A percentile compares a stretch with the other conserved stretches of the same genome.
These are phyloP conservation scores for Colletotrichum eleusines DNA, from an alignment of 2,329 filamentous ascomycete species.

Conservation along the genomic window DNA sequence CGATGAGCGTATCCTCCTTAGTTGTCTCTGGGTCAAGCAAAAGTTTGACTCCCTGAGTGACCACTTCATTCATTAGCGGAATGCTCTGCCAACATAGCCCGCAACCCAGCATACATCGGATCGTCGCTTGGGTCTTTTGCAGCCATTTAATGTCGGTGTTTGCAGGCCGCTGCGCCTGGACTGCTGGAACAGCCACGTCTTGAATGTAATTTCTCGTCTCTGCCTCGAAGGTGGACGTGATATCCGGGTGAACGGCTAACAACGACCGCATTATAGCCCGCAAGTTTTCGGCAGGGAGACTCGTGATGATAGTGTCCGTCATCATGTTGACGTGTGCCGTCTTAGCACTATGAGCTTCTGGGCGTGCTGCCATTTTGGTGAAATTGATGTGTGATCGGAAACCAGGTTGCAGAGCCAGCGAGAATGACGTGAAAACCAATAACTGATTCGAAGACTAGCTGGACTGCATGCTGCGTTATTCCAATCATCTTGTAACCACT, in stretches of 20 bases:
- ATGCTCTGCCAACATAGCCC: constrained; percentile 44
- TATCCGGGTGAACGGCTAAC: constrained; percentile 43
- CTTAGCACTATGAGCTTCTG: constrained; percentile 37
- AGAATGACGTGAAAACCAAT: background rate
- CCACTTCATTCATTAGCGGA: constrained; percentile 38
- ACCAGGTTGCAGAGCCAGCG: background rate
- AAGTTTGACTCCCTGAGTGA: constrained; percentile 26
- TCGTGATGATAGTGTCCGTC: constrained; percentile 60
- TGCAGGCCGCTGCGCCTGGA: background rate
- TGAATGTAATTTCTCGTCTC: constrained; percentile 48
- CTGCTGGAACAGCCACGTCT: constrained; percentile 37
- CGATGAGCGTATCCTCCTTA: background rate
- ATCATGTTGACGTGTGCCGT: constrained; percentile 60
- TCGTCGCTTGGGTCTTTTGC: constrained; percentile 41
- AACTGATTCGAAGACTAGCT: too few species aligned
- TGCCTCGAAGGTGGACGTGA: constrained; percentile 51
- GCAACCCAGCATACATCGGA: constrained; percentile 47
- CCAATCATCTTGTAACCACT: background rate
- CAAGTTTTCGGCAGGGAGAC: constrained; percentile 54
- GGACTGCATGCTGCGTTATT: background rate
- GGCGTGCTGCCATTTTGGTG: constrained; percentile 8
- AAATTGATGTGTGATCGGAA: background rate
- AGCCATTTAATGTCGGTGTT: background rate
- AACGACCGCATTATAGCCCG: constrained; percentile 52
- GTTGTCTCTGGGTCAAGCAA: background rate